Percentiles rank a stretch among this genome's conserved stretches.
phyloP scores from a whole-genome alignment of 768 basidiomycete species.

The Auriscalpium vulgare region DNA sequence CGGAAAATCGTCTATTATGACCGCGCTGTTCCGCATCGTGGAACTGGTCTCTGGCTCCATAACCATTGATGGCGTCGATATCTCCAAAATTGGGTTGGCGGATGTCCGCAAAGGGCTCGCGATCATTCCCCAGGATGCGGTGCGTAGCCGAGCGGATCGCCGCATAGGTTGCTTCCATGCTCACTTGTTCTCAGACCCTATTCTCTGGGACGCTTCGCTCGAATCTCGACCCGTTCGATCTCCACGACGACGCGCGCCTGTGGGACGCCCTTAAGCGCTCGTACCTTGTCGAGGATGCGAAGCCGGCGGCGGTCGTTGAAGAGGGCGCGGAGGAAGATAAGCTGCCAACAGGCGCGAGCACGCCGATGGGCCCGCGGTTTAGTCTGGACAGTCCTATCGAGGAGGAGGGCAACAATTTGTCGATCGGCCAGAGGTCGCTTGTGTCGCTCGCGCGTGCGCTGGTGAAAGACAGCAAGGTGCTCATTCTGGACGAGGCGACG shows the following conservation, averaged over 20 bases:
- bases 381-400: conserved; percentile 79
- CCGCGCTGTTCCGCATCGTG: conserved; percentile 77
- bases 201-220: conserved; percentile 74
- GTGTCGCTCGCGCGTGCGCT: conserved; percentile 86
- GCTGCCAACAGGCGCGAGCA: conserved; percentile 20
- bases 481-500: conserved; percentile 88
- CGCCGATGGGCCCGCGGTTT: conserved; percentile 39
- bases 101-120: conserved; percentile 62
- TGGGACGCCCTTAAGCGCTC: conserved; percentile 87
- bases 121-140: conserved; percentile 81
- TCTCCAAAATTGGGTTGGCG: conserved; percentile 69
- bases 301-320: conserved; percentile 20
- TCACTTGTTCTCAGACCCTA: not conserved
- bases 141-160: conserved; percentile 27
- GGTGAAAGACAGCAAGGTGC: conserved; percentile 77
- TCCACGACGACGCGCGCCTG: conserved; percentile 69
- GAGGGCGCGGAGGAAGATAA: conserved; percentile 33
- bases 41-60: conserved; percentile 74
- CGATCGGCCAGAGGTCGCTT: conserved; percentile 73
- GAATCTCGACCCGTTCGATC: conserved; percentile 86
- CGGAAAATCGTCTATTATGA: conserved; percentile 87
- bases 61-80: conserved; percentile 74
- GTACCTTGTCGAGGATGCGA: conserved; percentile 60
- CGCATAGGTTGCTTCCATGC: not conserved
- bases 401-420: conserved; percentile 80